Evolutionary conservation across 352 stramenopile species (phyloP), one percentile per base, ranked within the genome.

Genomic region (Pythium vanterpoolii): DNA sequence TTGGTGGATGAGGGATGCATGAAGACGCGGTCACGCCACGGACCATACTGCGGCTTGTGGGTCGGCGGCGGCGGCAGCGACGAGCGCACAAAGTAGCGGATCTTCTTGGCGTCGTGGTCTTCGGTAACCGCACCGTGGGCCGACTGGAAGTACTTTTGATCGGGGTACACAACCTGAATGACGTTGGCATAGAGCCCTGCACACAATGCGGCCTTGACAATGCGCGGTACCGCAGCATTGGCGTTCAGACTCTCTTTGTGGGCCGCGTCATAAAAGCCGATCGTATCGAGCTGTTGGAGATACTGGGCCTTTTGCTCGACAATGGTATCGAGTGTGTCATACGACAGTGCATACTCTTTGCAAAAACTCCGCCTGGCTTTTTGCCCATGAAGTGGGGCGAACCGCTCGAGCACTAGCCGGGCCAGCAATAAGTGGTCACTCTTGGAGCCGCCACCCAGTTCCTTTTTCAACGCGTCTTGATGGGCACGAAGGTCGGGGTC

Each of bases 1-100:
- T 97, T 98, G 55, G 79, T 83, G 27, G 93, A 98, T 24, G 86
- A 96, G 26, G 97, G 96, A 63, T 99, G 97, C 21, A 99, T 75
- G 68, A 98, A 99, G 18, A 99, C 96, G 42, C 96, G 86, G 70
- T 98, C 95, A 39, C 89, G 76, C 51, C 51, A 58, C 28, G 71
- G 73, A 19, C 43, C 55, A 6, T 34, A 56, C 21, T 54, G 44
- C 5, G 5, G 19, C 4, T 54, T 23, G 48, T 53, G 43, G 27
- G 38, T 53, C 21, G 30, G 47, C 4, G 48, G 48, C 30, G 47
- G 57, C 28, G 40, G 48, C 8, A 36, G 19, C 18, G 31, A 50
- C 46, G 39, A 40, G 51, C 75, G 85, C 47, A 97, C 89, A 68
- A 97, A 98, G 53, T 98, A 98, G 46, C 92, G 91, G 26, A 98